Percentiles rank a stretch among this genome's conserved stretches.
These are phyloP conservation scores for Cyberlindnera sargentensis DNA, from an alignment of 805 yeast genomes.

Conservation along the genomic window DNA sequence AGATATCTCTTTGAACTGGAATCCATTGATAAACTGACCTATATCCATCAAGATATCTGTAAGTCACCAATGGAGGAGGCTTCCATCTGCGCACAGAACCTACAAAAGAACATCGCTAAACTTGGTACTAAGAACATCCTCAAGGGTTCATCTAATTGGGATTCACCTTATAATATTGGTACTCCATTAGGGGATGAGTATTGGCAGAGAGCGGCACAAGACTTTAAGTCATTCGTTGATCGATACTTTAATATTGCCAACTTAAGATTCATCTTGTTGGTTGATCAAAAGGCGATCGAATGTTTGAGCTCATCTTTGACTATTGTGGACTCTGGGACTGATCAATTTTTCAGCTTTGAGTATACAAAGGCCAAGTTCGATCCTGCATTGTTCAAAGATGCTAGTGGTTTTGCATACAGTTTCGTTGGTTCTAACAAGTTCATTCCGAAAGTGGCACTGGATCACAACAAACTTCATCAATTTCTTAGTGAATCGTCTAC, in stretches of 20 bases:
- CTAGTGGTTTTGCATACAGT: not conserved
- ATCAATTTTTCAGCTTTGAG: slow-evolving; percentile 38
- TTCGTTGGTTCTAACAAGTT: slow-evolving; percentile 26
- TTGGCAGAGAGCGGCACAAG: slow-evolving; percentile 37
- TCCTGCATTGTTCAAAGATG: not conserved
- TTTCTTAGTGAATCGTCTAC: slow-evolving; percentile 21
- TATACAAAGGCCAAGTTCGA: slow-evolving; percentile 24
- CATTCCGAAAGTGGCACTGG: slow-evolving; percentile 27
- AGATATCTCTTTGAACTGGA: slow-evolving; percentile 40
- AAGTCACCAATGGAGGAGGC: slow-evolving; percentile 43
- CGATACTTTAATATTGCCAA: slow-evolving; percentile 25
- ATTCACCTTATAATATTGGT: slow-evolving; percentile 18
- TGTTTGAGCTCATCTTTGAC: not conserved
- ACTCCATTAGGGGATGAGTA: slow-evolving; percentile 26
- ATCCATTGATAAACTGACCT: slow-evolving; percentile 39
- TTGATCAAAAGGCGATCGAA: slow-evolving; percentile 15
- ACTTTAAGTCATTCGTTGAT: slow-evolving; percentile 29
- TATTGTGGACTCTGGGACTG: slow-evolving; percentile 17
- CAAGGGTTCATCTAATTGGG: slow-evolving; percentile 32
- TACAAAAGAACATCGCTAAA: slow-evolving; percentile 31
- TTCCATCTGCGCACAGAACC: slow-evolving; percentile 29
- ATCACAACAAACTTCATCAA: slow-evolving; percentile 22
- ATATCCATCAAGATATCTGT: slow-evolving; percentile 32
- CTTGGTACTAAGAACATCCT: slow-evolving; percentile 34
- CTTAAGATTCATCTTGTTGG: slow-evolving; percentile 29